phyloP scores from a whole-genome alignment of 371 early-diverging fungal genomes.

The Rhizomucor miehei region DNA sequence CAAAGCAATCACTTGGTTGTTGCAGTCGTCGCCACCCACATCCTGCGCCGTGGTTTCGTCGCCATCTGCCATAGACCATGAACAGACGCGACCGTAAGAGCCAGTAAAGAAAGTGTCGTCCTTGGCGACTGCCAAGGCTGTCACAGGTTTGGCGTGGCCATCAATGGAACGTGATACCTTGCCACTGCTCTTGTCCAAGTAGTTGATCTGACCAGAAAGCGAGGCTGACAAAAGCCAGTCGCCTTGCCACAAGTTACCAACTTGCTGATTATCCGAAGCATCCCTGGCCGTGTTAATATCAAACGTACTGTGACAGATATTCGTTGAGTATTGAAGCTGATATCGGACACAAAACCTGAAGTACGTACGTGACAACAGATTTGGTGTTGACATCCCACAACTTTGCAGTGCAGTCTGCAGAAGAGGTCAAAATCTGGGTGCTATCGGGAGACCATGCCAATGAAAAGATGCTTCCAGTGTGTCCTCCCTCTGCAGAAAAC shows the following conservation, averaged over 20 bases:
- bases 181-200: conserved; percentile 65
- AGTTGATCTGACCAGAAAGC: conserved; percentile 80
- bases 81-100: conserved; percentile 82
- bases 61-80: conserved; percentile 53
- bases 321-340: neutral
- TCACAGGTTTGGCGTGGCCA: conserved; percentile 87
- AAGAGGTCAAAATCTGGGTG: conserved; percentile 73
- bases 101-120: conserved; percentile 76
- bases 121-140: conserved; percentile 62
- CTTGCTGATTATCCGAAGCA: conserved; percentile 78
- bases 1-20: conserved; percentile 69
- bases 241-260: conserved; percentile 91
- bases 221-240: conserved; percentile 75
- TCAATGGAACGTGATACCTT: conserved; percentile 55
- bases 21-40: conserved; percentile 61
- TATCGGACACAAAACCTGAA: neutral
- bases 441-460: conserved; percentile 88
- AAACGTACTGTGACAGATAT: conserved; percentile 41
- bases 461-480: conserved; percentile 82
- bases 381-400: conserved; percentile 87
- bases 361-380: conserved; percentile 65
- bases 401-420: conserved; percentile 87
- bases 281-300: conserved; percentile 30
- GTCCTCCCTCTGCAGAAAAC: conserved; percentile 53
- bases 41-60: conserved; percentile 26